These are phyloP conservation scores for Coemansia sp. DNA, from an alignment of 192 early-diverging fungal genomes.

Conservation along the genomic window DNA sequence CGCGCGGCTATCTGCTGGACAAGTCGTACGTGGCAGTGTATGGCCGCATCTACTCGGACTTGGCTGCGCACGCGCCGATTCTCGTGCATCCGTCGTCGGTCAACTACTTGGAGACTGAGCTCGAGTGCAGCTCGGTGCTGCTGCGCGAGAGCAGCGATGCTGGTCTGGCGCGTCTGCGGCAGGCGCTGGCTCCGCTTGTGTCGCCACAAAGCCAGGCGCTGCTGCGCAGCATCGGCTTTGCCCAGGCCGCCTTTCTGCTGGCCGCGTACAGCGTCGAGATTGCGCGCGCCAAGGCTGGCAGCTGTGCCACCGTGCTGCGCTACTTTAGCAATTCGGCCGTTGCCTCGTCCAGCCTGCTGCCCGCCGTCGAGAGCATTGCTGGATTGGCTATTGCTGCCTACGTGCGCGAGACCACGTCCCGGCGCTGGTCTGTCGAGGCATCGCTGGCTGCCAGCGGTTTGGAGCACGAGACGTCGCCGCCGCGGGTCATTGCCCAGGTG, in stretches of 20 bases:
- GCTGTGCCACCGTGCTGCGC: conserved; percentile 66
- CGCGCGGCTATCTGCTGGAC: conserved; percentile 71
- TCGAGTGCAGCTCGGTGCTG: conserved; percentile 82
- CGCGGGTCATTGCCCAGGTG: conserved; percentile 45
- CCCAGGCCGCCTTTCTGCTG: conserved; percentile 75
- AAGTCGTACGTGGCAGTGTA: conserved; percentile 74
- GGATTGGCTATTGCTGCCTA: conserved; percentile 52
- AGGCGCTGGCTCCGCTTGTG: conserved; percentile 43
- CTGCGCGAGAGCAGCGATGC: conserved; percentile 47
- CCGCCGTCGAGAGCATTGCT: conserved; percentile 73
- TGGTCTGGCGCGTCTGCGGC: conserved; percentile 47
- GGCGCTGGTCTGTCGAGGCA: conserved; percentile 26
- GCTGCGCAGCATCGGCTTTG: conserved; percentile 64
- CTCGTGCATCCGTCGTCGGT: conserved; percentile 67
- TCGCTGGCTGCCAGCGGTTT: conserved; percentile 19
- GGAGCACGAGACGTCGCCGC: too few species aligned
- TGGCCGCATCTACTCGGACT: conserved; percentile 58
- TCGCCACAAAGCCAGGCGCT: conserved; percentile 55
- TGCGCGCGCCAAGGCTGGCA: conserved; percentile 64
- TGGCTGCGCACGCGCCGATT: conserved; percentile 83
- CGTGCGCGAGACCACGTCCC: conserved; percentile 38
- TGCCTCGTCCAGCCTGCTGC: conserved; percentile 67
- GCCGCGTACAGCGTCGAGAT: conserved; percentile 81
- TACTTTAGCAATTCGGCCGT: conserved; percentile 88
- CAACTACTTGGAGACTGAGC: conserved; percentile 81